phyloP scores from a whole-genome alignment of 164 flowering plant species.

The Hamamelis virginiana region DNA sequence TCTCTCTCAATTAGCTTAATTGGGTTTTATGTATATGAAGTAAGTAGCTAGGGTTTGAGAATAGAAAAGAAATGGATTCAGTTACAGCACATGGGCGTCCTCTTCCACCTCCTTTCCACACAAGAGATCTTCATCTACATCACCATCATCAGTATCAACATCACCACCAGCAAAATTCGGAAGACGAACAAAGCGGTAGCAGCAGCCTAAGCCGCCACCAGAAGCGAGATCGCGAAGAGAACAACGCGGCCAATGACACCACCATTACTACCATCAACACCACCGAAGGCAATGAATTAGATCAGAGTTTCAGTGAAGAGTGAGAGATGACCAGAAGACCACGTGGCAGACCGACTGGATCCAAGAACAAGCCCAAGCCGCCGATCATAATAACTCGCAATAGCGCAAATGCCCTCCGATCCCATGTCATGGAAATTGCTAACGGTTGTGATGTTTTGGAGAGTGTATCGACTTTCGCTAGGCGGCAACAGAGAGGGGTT shows the following conservation, averaged over 20 bases:
- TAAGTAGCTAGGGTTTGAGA: neutral
- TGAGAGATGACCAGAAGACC: conserved; percentile 65
- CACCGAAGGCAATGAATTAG: conserved; percentile 30
- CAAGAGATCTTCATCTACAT: conserved; percentile 65
- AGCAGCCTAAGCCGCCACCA: conserved; percentile 26
- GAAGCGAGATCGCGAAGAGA: conserved; percentile 40
- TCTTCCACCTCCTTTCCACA: conserved; percentile 79
- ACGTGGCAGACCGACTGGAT: conserved; percentile 82
- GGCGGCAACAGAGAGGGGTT: conserved; percentile 73
- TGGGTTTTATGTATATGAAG: neutral
- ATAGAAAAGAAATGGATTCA: conserved; percentile 57
- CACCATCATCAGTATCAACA: conserved; percentile 51
- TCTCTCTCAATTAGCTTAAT: neutral
- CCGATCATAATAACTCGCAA: conserved; percentile 89
- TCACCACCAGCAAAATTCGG: conserved; percentile 51
- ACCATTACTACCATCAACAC: conserved; percentile 7
- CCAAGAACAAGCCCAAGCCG: conserved; percentile 93
- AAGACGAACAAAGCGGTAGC: conserved; percentile 47
- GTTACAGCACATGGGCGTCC: conserved; percentile 67
- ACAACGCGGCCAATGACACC: conserved; percentile 7
- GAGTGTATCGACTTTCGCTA: conserved; percentile 64
- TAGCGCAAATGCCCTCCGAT: conserved; percentile 82
- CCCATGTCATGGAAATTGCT: conserved; percentile 88
- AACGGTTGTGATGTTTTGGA: conserved; percentile 73
- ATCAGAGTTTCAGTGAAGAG: conserved; percentile 19